A percentile compares a stretch with the other conserved stretches of the same genome.
Evolutionary conservation across 208 protist species (phyloP).

Genomic region (Trypanosoma theileri): DNA sequence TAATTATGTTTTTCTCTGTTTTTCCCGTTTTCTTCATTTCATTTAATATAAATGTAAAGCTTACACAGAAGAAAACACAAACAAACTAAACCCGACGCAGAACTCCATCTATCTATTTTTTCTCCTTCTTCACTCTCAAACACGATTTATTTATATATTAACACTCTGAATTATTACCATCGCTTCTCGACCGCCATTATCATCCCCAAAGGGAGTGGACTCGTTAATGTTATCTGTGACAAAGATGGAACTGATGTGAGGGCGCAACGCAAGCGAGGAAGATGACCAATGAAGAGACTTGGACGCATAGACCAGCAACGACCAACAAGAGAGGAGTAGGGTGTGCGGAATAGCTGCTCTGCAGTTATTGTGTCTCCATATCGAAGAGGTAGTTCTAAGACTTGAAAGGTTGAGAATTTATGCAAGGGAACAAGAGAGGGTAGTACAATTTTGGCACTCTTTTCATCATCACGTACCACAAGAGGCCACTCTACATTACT

Average conservation of each 20-base stretch:
- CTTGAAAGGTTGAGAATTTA: not conserved
- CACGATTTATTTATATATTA: too few relatives aligned
- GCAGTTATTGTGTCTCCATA: conserved; percentile 17
- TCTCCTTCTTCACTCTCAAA: too few relatives aligned
- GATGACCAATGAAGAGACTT: conserved; percentile 19
- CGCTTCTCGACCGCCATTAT: not conserved
- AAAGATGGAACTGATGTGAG: conserved; percentile 14
- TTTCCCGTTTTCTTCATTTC: too few relatives aligned
- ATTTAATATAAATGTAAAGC: too few relatives aligned
- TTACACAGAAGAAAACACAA: too few relatives aligned
- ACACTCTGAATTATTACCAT: too few relatives aligned
- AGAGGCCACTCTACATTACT: conserved; percentile 3
- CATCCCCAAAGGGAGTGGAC: conserved; percentile 11
- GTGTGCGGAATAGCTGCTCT: conserved; percentile 19
- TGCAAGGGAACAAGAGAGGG: not conserved
- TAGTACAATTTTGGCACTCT: not conserved
- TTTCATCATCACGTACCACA: conserved; percentile 18
- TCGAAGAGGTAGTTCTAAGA: conserved; percentile 18
- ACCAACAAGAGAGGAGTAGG: not conserved
- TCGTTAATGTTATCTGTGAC: conserved; percentile 2
- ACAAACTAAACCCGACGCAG: too few relatives aligned
- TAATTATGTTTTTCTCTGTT: too few relatives aligned
- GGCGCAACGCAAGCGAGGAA: conserved; percentile 17
- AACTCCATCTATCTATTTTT: too few relatives aligned
- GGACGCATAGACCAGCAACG: conserved; percentile 12